Percentiles rank a stretch among this genome's conserved stretches.
These are phyloP conservation scores for Phylloporus sp. DNA, from an alignment of 768 basidiomycete species.

Conservation along the genomic window DNA sequence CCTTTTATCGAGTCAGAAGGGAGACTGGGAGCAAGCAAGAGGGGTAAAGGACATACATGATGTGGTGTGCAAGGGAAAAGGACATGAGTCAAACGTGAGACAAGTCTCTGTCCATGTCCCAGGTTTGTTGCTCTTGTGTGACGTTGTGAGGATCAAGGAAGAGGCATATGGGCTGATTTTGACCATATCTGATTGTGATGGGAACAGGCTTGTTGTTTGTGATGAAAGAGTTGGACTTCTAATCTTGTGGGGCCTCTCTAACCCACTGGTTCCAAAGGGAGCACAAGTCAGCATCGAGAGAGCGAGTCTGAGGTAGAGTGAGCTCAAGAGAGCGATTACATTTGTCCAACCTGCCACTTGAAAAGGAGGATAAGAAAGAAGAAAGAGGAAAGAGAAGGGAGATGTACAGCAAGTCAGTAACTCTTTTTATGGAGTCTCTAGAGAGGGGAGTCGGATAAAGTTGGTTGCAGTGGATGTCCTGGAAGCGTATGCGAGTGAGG, in stretches of 20 bases:
- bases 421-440: not conserved
- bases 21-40: not conserved
- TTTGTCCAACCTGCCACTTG: not conserved
- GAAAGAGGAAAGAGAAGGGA: not conserved
- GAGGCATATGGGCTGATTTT: constrained; percentile 1
- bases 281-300: not conserved
- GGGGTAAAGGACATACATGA: not conserved
- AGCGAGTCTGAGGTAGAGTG: not conserved
- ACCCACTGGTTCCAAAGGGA: not conserved
- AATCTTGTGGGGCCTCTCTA: not conserved
- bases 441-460: not conserved
- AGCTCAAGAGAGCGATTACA: not conserved
- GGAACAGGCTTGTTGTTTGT: not conserved
- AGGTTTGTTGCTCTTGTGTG: not conserved
- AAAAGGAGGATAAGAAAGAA: not conserved
- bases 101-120: not conserved
- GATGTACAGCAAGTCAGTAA: not conserved
- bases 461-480: not conserved
- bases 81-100: not conserved
- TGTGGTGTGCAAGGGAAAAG: constrained; percentile 3
- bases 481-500: not conserved
- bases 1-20: not conserved
- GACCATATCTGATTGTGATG: constrained; percentile 6
- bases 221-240: constrained; percentile 1
- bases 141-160: not conserved